These are phyloP conservation scores for Drosera capensis DNA, from an alignment of 148 eudicot species.

Conservation along the genomic window DNA sequence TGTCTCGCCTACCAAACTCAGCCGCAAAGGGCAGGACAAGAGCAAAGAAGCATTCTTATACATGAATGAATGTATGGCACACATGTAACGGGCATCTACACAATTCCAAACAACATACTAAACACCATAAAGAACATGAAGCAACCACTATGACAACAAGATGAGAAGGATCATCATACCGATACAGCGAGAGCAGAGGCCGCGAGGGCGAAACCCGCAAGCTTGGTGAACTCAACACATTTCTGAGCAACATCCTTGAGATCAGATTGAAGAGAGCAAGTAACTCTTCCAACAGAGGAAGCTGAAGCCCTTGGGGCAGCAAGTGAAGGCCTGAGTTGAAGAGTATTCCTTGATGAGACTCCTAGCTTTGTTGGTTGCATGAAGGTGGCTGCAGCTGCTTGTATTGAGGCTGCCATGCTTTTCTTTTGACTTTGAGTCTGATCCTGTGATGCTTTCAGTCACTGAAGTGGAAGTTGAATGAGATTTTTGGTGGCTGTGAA, in stretches of 20 bases:
- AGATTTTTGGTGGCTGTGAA: constrained; percentile 32
- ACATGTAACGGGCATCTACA: too few species aligned
- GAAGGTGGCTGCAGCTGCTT: constrained; percentile 86
- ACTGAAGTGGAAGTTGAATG: constrained; percentile 6
- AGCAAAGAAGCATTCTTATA: too few species aligned
- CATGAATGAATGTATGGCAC: too few species aligned
- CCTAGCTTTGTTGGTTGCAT: constrained; percentile 63
- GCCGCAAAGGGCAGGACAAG: too few species aligned
- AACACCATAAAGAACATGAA: too few species aligned
- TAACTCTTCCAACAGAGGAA: constrained; percentile 28
- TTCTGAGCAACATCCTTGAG: constrained; percentile 75
- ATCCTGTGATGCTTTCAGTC: neutral
- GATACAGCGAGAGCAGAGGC: constrained; percentile 89
- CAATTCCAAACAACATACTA: too few species aligned
- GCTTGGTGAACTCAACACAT: constrained; percentile 78
- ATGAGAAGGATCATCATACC: constrained; percentile 20
- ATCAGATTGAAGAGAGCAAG: constrained; percentile 73
- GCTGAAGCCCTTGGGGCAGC: constrained; percentile 59
- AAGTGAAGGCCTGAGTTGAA: constrained; percentile 48
- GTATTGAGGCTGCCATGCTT: constrained; percentile 83
- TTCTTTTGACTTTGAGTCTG: constrained; percentile 3
- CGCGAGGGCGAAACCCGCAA: constrained; percentile 96
- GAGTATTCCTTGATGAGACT: constrained; percentile 12
- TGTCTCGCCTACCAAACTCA: too few species aligned
- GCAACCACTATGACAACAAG: too few species aligned